Evolutionary conservation across 148 eudicot species (phyloP).

Genomic region (Cornus kousa): DNA sequence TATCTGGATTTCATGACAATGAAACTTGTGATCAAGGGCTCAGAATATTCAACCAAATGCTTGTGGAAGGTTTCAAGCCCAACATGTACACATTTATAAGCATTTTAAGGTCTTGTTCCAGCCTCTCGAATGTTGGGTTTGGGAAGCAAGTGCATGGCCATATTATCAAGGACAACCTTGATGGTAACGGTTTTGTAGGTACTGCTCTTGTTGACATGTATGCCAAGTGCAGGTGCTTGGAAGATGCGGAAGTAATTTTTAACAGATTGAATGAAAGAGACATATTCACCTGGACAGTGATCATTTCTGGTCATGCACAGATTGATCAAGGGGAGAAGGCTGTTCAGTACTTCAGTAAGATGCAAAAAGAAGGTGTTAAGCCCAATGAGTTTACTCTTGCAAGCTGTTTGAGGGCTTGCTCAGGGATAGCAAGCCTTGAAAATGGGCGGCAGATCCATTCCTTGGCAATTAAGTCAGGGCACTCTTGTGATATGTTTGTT

Average conservation of each 20-base stretch:
- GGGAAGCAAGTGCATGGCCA: constrained; percentile 51
- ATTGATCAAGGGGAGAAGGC: constrained; percentile 43
- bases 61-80: constrained; percentile 42
- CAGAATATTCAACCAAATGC: constrained; percentile 31
- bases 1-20: constrained; percentile 39
- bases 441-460: constrained; percentile 44
- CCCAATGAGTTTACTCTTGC: constrained; percentile 50
- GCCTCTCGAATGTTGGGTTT: constrained; percentile 20
- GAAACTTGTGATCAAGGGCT: constrained; percentile 31
- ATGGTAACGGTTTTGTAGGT: constrained; percentile 22
- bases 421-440: constrained; percentile 35
- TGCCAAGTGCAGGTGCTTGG: constrained; percentile 33
- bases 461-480: constrained; percentile 39
- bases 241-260: constrained; percentile 29
- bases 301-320: constrained; percentile 42
- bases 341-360: constrained; percentile 31
- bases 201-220: constrained; percentile 52
- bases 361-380: constrained; percentile 37
- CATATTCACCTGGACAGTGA: constrained; percentile 38
- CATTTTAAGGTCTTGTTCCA: constrained; percentile 38
- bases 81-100: constrained; percentile 37
- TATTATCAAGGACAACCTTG: constrained; percentile 28
- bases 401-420: constrained; percentile 41
- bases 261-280: constrained; percentile 30
- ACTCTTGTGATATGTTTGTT: constrained; percentile 29